A percentile compares a stretch with the other conserved stretches of the same genome.
Evolutionary conservation across 2,329 filamentous ascomycete species (phyloP).

Genomic region (Tolypocladium guangdongense): DNA sequence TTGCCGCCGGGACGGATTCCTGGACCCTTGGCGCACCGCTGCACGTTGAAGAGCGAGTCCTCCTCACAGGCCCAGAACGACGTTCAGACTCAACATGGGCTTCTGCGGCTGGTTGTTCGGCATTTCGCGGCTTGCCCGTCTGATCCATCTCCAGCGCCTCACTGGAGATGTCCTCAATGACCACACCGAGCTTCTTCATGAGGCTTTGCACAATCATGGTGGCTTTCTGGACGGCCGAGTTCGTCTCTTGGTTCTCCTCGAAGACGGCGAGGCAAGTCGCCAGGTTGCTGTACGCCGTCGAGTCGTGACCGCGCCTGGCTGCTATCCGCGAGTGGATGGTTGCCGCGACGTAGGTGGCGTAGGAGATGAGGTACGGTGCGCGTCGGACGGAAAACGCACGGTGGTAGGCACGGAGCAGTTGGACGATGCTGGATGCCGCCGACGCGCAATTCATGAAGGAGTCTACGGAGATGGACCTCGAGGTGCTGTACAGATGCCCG

Average conservation of each 20-base stretch:
- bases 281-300: conserved; percentile 27
- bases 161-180: conserved; percentile 6
- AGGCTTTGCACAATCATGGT: conserved; percentile 32
- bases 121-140: neutral
- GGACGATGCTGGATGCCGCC: conserved; percentile 33
- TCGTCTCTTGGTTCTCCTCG: conserved; percentile 36
- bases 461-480: conserved; percentile 27
- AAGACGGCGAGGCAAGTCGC: conserved; percentile 35
- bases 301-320: conserved; percentile 28
- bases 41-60: no score
- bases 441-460: conserved; percentile 33
- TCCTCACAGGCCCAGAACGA: no score
- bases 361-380: conserved; percentile 42
- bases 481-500: conserved; percentile 33
- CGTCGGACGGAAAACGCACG: conserved; percentile 30
- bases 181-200: conserved; percentile 31
- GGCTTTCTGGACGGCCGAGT: conserved; percentile 35
- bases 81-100: no score
- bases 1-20: neutral
- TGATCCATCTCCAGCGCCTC: conserved; percentile 1
- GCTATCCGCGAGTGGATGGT: conserved; percentile 42
- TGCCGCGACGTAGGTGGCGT: conserved; percentile 43
- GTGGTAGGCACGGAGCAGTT: conserved; percentile 32
- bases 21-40: neutral
- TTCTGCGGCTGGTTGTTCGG: no score